Conservation (phyloP, 1,284 basidiomycete species). For the Ceratobasidium sp. region DNA sequence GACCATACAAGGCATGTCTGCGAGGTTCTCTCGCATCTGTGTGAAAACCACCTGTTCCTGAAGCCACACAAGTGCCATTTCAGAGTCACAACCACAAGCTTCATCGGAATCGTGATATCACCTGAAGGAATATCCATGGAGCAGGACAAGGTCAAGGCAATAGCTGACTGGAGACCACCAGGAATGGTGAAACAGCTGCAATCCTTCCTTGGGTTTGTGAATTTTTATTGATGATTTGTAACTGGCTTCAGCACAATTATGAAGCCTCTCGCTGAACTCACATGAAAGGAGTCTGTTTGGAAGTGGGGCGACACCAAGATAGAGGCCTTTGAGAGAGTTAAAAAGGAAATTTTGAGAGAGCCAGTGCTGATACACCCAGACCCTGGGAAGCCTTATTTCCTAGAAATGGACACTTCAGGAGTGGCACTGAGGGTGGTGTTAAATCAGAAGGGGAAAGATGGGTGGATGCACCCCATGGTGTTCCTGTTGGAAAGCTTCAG, state of each 20-base stretch:
- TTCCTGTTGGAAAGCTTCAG: constrained; percentile 23
- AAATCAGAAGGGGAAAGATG: constrained; percentile 10
- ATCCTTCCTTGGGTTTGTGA: constrained; percentile 54
- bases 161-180: constrained; percentile 52
- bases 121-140: too few relatives aligned
- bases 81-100: too few relatives aligned
- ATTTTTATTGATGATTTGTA: constrained; percentile 46
- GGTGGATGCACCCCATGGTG: constrained; percentile 8
- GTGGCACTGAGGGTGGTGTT: constrained; percentile 9
- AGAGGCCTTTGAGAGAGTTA: constrained; percentile 52
- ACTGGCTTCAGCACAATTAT: constrained; percentile 51
- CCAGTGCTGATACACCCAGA: constrained; percentile 29
- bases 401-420: constrained; percentile 12
- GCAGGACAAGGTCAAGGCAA: too few relatives aligned
- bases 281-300: constrained; percentile 49
- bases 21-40: too few relatives aligned
- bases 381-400: too few relatives aligned
- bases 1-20: too few relatives aligned
- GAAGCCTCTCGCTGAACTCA: constrained; percentile 50
- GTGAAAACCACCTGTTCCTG: too few relatives aligned
- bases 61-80: too few relatives aligned
- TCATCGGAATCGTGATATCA: too few relatives aligned
- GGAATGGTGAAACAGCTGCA: constrained; percentile 50
- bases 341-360: constrained; percentile 40
- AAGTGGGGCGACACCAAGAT: constrained; percentile 23